Conservation (phyloP, 75 land plant species). For the Picea glauca region DNA sequence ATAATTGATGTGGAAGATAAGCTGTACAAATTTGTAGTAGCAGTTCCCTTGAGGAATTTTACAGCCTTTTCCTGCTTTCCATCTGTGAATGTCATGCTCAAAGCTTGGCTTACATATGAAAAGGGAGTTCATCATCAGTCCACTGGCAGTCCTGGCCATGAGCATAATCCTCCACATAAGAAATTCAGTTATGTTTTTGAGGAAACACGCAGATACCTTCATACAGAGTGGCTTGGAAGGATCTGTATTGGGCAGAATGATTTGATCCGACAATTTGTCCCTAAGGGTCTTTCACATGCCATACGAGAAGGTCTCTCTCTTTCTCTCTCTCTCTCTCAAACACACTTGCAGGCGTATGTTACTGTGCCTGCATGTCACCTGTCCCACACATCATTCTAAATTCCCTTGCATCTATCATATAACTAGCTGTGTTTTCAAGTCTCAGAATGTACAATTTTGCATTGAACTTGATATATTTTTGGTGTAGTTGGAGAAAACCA, state of each 20-base stretch:
- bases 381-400: no score
- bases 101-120: slow-evolving; percentile 5
- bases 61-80: slow-evolving; percentile 5
- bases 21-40: slow-evolving; percentile 6
- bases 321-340: neutral
- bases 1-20: neutral
- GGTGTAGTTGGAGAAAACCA: slow-evolving; percentile 4
- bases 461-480: neutral
- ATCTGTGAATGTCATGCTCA: slow-evolving; percentile 6
- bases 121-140: neutral
- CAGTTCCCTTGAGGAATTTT: slow-evolving; percentile 4
- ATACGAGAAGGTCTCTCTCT: slow-evolving; percentile 1
- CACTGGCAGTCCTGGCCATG: neutral
- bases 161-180: neutral
- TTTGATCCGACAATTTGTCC: neutral
- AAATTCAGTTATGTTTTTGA: no score
- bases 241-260: neutral
- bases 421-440: no score
- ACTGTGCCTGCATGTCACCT: no score
- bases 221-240: slow-evolving; percentile 9
- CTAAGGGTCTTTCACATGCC: neutral
- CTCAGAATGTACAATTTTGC: neutral
- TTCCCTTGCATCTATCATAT: no score
- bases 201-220: neutral
- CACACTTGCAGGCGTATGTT: no score